phyloP scores from a whole-genome alignment of 257 asterid species.

The Salvia rosmarinus region DNA sequence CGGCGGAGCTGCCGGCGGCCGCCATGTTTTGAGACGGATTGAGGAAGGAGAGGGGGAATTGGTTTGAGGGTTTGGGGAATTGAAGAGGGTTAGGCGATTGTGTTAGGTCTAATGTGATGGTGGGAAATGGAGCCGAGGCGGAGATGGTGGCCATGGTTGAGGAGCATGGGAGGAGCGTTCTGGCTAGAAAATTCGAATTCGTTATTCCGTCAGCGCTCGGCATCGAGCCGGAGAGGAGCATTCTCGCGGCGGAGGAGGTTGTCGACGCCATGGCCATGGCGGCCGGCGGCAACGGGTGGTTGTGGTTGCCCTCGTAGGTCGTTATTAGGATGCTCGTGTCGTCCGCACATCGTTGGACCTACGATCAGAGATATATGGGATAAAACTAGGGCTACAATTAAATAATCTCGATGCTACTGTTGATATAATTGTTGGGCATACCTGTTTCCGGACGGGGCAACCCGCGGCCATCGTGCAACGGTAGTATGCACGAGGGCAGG shows the following conservation, averaged over 20 bases:
- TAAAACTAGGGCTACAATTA: neutral
- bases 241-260: conserved; percentile 88
- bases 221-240: conserved; percentile 93
- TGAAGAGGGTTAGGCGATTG: conserved; percentile 71
- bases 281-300: conserved; percentile 93
- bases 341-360: conserved; percentile 96
- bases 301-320: conserved; percentile 93
- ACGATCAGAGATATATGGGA: neutral
- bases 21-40: conserved; percentile 41
- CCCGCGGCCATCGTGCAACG: conserved; percentile 97
- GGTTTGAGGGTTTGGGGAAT: conserved; percentile 51
- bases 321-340: conserved; percentile 75
- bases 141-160: conserved; percentile 93
- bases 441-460: conserved; percentile 97
- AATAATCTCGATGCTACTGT: neutral
- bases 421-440: conserved; percentile 33
- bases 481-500: conserved; percentile 95
- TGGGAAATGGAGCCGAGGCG: conserved; percentile 92
- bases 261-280: conserved; percentile 98
- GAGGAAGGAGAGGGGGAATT: conserved; percentile 63
- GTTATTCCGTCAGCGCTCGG: conserved; percentile 80
- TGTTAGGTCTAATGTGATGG: conserved; percentile 90
- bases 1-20: conserved; percentile 41
- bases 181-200: conserved; percentile 75
- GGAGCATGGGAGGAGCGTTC: conserved; percentile 84